Base-by-base conservation (phyloP, 371 early-diverging fungal species). In the Cladochytrium tenue region DNA sequence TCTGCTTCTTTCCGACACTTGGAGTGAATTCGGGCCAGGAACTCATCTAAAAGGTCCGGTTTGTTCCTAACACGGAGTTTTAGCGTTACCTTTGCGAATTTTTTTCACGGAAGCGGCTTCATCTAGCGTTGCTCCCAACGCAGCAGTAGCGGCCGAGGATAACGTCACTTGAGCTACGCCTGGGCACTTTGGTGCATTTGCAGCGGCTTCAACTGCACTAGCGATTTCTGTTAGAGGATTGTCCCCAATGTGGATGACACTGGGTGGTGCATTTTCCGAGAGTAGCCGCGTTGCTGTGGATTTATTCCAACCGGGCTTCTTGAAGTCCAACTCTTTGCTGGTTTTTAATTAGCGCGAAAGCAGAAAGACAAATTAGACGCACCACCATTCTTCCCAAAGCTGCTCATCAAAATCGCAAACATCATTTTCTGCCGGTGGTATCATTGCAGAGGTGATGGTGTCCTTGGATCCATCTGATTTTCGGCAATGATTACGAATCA, bases 161-260 rank as follows among this genome's bases (percentile, higher is more conserved):
- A 43, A 7, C 43, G 43, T 20, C 43, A 43, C 43, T 20, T 43
- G 43, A 20, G 20, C 43, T 13, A 43, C 43, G 43, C 43, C 43
- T 15, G 32, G 17, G 2, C n/a, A 13, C 13, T 34, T 53, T 5
- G 66, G 25, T 20, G 52, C 50, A 57, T 32, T 20, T 23, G 26
- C 63, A 25, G 53, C 31, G 26, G 69, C 43, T 10, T 58, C 64
- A 4, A 33, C 64, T 2, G 52, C 31, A 27, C 33, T 25, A 23
- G 50, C 32, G 31, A 26, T 26, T 1, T 51, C 62, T 10, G 67
- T 43, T 15, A 53, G n/a, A 26, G 56, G 59, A 30, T 63, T 66
- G 13, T 73, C 74, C 2, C 73, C 73, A 28, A 67, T 69, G 53
- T 76, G 73, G 31, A 73, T 68, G 4, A 75, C 72, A 58, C 70